Evolutionary conservation across 495 filamentous ascomycete genomes (phyloP), one percentile per base, ranked within the genome.

Genomic region (Penicillium waksmanii): DNA sequence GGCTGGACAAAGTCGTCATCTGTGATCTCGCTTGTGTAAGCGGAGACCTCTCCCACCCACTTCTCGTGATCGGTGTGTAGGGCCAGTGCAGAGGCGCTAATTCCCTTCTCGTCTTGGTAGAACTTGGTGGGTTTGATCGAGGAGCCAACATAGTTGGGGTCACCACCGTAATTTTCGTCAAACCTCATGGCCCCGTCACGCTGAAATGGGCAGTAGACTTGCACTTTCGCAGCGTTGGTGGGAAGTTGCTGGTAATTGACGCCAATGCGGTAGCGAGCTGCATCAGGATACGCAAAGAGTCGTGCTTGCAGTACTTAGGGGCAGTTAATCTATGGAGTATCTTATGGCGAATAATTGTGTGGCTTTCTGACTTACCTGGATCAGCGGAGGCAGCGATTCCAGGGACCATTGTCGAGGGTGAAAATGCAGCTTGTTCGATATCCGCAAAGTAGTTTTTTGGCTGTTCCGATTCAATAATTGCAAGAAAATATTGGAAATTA

Each of bases 251-350:
- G 81, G 56, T 85, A 85, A 66, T 90, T 90, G 25, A 80, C 81
- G 6, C 88, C 88, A 17, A 90, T 80, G 1, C 88, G 81, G 69
- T 91, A 84, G 50, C 85, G 81, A 23, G 83, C 80, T 0, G 89
- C 84, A 57, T 91, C 88, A 2, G 84, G 84, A 66, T 90, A 91
- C 52, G 85, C 80, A 68, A 90, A 89, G 71, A 89, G 80, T 21
- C 88, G 78, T 46, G 84, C 86, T 71, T 91, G 89, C 2, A 91
- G 80, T 51, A 91, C 77, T 72, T 23, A 23, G 23, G 23, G 23
- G 4, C 23, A 23, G 3, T 23, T 23, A 23, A 3, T 23, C 23
- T 23, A 23, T 23, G 23, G 4, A 3, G 23, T 23, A 23, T 23
- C 23, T 23, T 23, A 1, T 21, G 21, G 23, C 4, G 23, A 23